These are phyloP conservation scores for Pisolithus marmoratus DNA, from an alignment of 768 basidiomycete genomes.

Conservation along the genomic window DNA sequence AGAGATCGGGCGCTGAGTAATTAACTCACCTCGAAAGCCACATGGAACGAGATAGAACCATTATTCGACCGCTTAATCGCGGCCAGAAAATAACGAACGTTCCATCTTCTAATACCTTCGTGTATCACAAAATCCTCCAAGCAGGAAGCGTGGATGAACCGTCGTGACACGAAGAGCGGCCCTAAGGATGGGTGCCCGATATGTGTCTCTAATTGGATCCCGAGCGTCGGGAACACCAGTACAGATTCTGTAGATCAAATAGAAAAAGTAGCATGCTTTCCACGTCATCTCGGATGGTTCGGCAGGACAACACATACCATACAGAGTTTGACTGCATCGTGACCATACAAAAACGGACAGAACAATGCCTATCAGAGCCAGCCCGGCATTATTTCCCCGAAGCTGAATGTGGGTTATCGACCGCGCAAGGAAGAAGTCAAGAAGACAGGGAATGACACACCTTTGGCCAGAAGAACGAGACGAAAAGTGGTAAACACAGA, in stretches of 20 bases:
- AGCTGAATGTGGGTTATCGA: constrained; percentile 7
- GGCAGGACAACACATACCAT: constrained; percentile 34
- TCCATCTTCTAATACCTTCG: constrained; percentile 68
- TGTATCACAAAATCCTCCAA: constrained; percentile 66
- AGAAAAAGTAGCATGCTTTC: neutral
- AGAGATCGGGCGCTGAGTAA: too few relatives aligned
- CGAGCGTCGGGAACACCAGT: constrained; percentile 57
- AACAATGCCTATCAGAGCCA: constrained; percentile 9
- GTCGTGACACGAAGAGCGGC: constrained; percentile 31
- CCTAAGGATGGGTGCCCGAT: constrained; percentile 43
- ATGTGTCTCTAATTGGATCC: constrained; percentile 71
- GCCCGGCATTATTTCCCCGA: constrained; percentile 8
- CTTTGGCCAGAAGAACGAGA: constrained; percentile 31
- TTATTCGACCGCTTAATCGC: constrained; percentile 32
- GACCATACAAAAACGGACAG: constrained; percentile 24
- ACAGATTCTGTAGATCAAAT: constrained; percentile 53
- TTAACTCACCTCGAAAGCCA: constrained; percentile 53
- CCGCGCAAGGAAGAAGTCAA: constrained; percentile 1
- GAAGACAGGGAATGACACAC: constrained; percentile 15
- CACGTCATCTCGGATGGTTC: neutral
- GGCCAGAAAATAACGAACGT: constrained; percentile 64
- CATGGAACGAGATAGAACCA: constrained; percentile 34
- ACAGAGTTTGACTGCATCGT: constrained; percentile 41
- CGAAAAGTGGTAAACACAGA: constrained; percentile 24
- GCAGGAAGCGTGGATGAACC: constrained; percentile 52